Evolutionary conservation across 306 rosid genomes (phyloP).

Genomic region (Quercus wislizeni): DNA sequence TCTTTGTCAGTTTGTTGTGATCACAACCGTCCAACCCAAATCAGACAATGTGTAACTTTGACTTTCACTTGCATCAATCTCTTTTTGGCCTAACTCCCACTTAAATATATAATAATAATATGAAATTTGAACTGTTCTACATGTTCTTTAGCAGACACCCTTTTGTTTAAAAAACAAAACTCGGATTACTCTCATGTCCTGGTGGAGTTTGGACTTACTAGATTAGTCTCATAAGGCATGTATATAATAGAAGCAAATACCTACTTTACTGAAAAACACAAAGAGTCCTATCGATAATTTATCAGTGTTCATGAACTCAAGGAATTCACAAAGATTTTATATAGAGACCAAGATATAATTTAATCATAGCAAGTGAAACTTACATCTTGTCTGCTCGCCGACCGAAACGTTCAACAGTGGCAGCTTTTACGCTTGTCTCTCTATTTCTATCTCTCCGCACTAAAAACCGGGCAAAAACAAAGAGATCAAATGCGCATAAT

Average conservation of each 20-base stretch:
- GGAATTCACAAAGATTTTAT: slow-evolving; percentile 8
- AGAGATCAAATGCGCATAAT: slow-evolving; percentile 45
- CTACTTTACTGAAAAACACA: slow-evolving; percentile 57
- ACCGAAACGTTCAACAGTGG: slow-evolving; percentile 65
- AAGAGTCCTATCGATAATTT: slow-evolving; percentile 4
- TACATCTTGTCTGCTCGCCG: slow-evolving; percentile 47
- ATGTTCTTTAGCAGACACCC: slow-evolving; percentile 41
- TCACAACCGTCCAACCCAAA: slow-evolving; percentile 69
- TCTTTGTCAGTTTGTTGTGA: slow-evolving; percentile 66
- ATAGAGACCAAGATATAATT: slow-evolving; percentile 2
- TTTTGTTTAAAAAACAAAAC: slow-evolving; percentile 38
- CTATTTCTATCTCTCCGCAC: slow-evolving; percentile 49
- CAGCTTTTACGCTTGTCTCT: slow-evolving; percentile 65
- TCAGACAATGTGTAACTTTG: slow-evolving; percentile 77
- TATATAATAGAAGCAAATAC: slow-evolving; percentile 38
- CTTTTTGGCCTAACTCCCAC: slow-evolving; percentile 15
- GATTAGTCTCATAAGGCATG: slow-evolving; percentile 22
- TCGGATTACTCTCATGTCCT: slow-evolving; percentile 52
- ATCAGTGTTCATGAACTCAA: slow-evolving; percentile 47
- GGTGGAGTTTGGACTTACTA: slow-evolving; percentile 39
- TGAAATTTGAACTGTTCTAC: slow-evolving; percentile 24
- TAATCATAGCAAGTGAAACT: slow-evolving; percentile 40
- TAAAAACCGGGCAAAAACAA: slow-evolving; percentile 38
- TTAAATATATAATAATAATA: slow-evolving; percentile 3
- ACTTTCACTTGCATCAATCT: slow-evolving; percentile 56